Base-by-base conservation (phyloP, 306 rosid species). In the Quercus wislizeni region DNA sequence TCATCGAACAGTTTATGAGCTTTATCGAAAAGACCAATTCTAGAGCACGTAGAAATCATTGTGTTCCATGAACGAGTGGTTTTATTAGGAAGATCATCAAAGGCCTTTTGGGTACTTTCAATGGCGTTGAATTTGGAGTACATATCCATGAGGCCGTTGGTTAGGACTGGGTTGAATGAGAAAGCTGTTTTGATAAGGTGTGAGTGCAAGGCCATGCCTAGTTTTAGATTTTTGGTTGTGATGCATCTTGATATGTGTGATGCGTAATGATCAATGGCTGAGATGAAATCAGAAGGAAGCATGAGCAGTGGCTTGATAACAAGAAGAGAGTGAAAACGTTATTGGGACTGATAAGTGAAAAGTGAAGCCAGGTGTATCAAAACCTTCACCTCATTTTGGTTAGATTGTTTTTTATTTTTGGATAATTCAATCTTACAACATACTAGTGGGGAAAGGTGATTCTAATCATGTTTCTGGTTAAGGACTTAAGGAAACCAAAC, bases 31-130 rank as follows among this genome's bases (percentile, higher is more conserved):
- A 70, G 30, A 9, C 90, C 88, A 30, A 2, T 55, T 79, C 86
- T 72, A 0, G 79, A 82, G 81, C 87, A 83, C 57, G 55, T 4
- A 0, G 86, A 74, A 13, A 91, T 76, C 56, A 91, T 69, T 41
- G 78, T 84, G 82, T 91, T 91, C 95, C 91, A 91, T 31, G 92
- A 83, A 71, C 85, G 91, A 3, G 88, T 68, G 71, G 74, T 87
- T 83, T 76, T 87, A 73, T 54, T 65, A 43, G 90, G 86, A 54
- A 87, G 83, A 73, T 91, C 91, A 31, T 85, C 85, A 61, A 91
- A 85, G 49, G 80, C 80, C 51, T 79, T 87, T 8, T 76, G 81
- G 23, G 79, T 62, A 83, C 86, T 69, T 55, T 85, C 83, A 5
- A 80, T 31, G 65, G 84, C 74, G 75, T 77, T 80, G 71, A 90